Percentiles rank a stretch among this genome's conserved stretches.
These are phyloP conservation scores for Warburgia ugandensis DNA, from an alignment of 164 flowering plant genomes.

Conservation along the genomic window DNA sequence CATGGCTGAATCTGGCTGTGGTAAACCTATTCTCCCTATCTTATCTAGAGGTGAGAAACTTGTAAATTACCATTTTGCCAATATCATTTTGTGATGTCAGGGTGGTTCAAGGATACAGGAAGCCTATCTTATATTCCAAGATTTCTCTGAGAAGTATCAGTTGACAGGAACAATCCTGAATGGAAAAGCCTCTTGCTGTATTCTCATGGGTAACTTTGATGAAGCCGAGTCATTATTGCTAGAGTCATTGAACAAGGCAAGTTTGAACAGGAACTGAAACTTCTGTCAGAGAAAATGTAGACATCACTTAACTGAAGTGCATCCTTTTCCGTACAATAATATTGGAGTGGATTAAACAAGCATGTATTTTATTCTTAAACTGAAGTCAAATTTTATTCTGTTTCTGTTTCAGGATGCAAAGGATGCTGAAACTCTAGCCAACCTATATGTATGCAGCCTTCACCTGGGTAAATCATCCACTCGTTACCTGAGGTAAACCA, in stretches of 20 bases:
- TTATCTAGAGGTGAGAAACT: no score
- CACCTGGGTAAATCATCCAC: conserved; percentile 84
- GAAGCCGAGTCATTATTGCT: conserved; percentile 85
- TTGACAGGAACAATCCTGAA: conserved; percentile 76
- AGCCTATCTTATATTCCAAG: conserved; percentile 95
- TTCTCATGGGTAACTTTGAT: conserved; percentile 92
- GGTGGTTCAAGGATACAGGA: conserved; percentile 99
- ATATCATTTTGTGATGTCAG: conserved; percentile 25
- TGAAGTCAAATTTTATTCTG: no score
- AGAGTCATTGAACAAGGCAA: conserved; percentile 90
- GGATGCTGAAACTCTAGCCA: conserved; percentile 92
- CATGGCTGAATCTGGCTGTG: conserved; percentile 94
- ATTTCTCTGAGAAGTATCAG: conserved; percentile 87
- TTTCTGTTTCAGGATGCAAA: conserved; percentile 98
- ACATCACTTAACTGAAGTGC: no score
- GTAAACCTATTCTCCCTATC: conserved; percentile 22
- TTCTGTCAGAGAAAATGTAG: no score
- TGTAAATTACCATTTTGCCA: no score
- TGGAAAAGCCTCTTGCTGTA: conserved; percentile 96
- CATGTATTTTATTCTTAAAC: no score
- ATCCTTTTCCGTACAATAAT: no score
- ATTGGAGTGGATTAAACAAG: no score
- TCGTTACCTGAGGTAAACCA: conserved; percentile 67
- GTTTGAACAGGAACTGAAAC: conserved; percentile 1
- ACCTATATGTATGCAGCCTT: conserved; percentile 85